Base-by-base conservation (phyloP, 2,329 filamentous ascomycete species). In the Apiospora malaysiana region DNA sequence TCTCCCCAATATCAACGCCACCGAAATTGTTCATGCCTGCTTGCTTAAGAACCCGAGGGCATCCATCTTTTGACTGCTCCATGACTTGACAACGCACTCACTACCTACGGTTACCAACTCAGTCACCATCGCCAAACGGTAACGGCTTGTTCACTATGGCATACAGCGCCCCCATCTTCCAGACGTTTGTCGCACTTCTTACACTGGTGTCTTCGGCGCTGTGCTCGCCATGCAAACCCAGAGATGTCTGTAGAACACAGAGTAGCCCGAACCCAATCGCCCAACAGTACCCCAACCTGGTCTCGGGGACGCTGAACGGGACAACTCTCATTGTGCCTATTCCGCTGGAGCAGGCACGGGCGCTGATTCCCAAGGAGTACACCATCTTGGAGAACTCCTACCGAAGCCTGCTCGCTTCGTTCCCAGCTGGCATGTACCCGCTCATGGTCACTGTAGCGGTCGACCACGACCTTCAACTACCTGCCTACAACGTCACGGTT, bases 301-400 rank as follows among this genome's bases (percentile, higher is more conserved):
- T 85, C 16, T 89, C 86, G 0, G 87, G 87, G 3, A 85, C 85
- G 0, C 77, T 89, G 32, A 90, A 90, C 76, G 85, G 83, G 63
- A 89, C 87, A 0, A 78, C 88, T 0, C 80, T 83, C 25, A 81
- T 89, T 47, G 77, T 89, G 2, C 87, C 87, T 1, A 88, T 89
- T 42, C 76, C 86, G 0, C 77, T 88, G 37, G 72, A 77, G 4
- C 77, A 82, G 1, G 87, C 87, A 9, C 82, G 85, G 14, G 76
- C 79, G 25, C 75, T 88, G 25, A 83, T 89, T 25, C 87, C 87
- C 0, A 47, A 81, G 0, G 77, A 85, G 75, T 88, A 85, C 75
- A 74, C 76, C 18, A 89, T 89, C 73, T 78, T 88, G 67, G 85
- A 85, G 71, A 75, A 79, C n/a, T 84, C 84, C 6, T 87, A 86